phyloP scores from a whole-genome alignment of 164 flowering plant genomes.

The Vitis rotundifolia region DNA sequence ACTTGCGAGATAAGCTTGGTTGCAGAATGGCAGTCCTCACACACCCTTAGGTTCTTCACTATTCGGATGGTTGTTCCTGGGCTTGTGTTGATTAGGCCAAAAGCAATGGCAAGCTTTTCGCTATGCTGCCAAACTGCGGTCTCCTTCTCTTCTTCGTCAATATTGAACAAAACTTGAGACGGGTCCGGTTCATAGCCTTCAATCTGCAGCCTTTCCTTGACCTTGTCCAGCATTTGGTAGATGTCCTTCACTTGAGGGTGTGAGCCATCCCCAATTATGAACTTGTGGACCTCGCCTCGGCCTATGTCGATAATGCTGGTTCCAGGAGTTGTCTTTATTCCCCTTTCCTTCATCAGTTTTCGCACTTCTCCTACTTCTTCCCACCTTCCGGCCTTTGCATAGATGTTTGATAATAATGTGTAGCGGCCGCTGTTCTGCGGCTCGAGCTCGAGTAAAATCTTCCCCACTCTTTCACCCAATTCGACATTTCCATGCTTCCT shows the following conservation, averaged over 20 bases:
- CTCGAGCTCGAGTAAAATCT: conserved; percentile 49
- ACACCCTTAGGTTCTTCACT: conserved; percentile 63
- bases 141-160: conserved; percentile 55
- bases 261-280: conserved; percentile 55
- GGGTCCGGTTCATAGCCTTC: conserved; percentile 53
- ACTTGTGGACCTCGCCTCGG: conserved; percentile 47
- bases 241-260: conserved; percentile 54
- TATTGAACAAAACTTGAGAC: conserved; percentile 44
- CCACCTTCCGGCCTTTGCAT: conserved; percentile 63
- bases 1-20: conserved; percentile 38
- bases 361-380: conserved; percentile 58
- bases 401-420: conserved; percentile 52
- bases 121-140: conserved; percentile 55
- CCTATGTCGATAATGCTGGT: conserved; percentile 56
- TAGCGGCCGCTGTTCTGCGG: conserved; percentile 63
- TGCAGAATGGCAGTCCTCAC: conserved; percentile 62
- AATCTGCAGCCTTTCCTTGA: conserved; percentile 33
- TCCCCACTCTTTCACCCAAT: conserved; percentile 54
- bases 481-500: conserved; percentile 47
- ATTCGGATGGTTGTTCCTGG: conserved; percentile 52
- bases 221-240: conserved; percentile 48
- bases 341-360: conserved; percentile 60
- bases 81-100: conserved; percentile 52
- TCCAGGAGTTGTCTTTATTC: conserved; percentile 62
- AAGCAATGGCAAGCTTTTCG: conserved; percentile 78